Conservation (phyloP, 2,329 filamentous ascomycete species). For the Fusarium sp. region DNA sequence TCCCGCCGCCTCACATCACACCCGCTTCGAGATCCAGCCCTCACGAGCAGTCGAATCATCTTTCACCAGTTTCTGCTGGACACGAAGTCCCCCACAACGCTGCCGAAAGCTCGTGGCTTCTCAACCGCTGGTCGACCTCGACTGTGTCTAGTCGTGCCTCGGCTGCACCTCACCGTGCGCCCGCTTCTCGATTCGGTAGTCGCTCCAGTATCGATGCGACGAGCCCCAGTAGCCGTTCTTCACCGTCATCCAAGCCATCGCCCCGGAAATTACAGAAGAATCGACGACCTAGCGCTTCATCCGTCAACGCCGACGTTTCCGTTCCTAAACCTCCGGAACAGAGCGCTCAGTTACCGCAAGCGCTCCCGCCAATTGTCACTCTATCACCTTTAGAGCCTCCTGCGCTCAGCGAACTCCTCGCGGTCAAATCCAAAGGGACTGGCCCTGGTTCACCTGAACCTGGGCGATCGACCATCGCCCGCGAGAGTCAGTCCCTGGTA, state of each 20-base stretch:
- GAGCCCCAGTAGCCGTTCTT: slow-evolving; percentile 45
- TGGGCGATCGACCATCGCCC: slow-evolving; percentile 36
- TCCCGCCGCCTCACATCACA: slow-evolving; percentile 52
- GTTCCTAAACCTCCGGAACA: slow-evolving; percentile 16
- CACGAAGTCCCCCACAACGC: slow-evolving; percentile 45
- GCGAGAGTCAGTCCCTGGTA: slow-evolving; percentile 44
- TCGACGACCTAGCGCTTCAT: slow-evolving; percentile 46
- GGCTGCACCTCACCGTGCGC: slow-evolving; percentile 44
- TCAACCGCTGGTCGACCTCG: slow-evolving; percentile 65
- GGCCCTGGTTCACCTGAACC: slow-evolving; percentile 41
- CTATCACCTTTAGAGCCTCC: slow-evolving; percentile 40
- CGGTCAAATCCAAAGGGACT: slow-evolving; percentile 39
- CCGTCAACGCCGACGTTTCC: slow-evolving; percentile 19
- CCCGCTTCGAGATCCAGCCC: slow-evolving; percentile 32
- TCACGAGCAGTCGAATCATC: slow-evolving; percentile 29
- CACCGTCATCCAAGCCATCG: slow-evolving; percentile 43
- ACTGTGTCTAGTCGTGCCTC: slow-evolving; percentile 61
- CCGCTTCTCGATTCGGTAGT: slow-evolving; percentile 49
- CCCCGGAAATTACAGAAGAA: slow-evolving; percentile 53
- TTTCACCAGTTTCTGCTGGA: slow-evolving; percentile 28
- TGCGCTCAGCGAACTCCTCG: slow-evolving; percentile 34
- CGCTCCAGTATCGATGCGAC: slow-evolving; percentile 58
- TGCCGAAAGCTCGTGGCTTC: slow-evolving; percentile 57
- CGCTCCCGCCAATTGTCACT: slow-evolving; percentile 40
- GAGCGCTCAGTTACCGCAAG: slow-evolving; percentile 23